Evolutionary conservation across 1,284 basidiomycete genomes (phyloP).

Genomic region (Tilletia caries): DNA sequence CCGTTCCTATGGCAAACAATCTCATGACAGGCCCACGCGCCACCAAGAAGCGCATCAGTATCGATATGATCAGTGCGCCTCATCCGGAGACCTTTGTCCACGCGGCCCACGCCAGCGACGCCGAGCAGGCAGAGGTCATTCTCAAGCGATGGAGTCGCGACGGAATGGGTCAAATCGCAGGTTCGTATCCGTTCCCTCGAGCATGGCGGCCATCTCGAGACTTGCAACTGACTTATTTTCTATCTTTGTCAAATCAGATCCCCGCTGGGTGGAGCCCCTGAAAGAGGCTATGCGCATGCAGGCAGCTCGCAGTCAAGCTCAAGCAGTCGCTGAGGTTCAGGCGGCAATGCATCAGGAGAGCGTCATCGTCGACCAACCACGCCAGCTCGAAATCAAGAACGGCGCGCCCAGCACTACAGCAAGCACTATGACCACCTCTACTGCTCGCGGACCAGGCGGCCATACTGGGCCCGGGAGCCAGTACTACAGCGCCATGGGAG

Average conservation of each 20-base stretch:
- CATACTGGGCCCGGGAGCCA: not conserved
- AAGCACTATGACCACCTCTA: not conserved
- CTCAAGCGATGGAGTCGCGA: conserved; percentile 86
- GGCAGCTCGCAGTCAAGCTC: conserved; percentile 67
- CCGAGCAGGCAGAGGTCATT: conserved; percentile 82
- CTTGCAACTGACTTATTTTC: not conserved
- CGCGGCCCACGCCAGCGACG: conserved; percentile 87
- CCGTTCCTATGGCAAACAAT: not conserved
- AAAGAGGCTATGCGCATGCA: conserved; percentile 70
- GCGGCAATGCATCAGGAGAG: conserved; percentile 56
- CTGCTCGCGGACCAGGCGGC: not conserved
- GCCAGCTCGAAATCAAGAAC: conserved; percentile 44
- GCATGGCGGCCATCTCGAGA: not conserved
- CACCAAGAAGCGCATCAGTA: conserved; percentile 46
- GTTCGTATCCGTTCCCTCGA: not conserved
- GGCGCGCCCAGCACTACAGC: conserved; percentile 26
- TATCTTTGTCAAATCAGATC: conserved; percentile 20
- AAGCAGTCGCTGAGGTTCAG: conserved; percentile 73
- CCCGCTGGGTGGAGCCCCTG: conserved; percentile 77
- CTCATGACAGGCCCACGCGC: conserved; percentile 18
- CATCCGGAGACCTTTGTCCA: conserved; percentile 58
- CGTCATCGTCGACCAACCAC: conserved; percentile 53
- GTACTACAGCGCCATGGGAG: not conserved
- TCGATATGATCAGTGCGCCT: conserved; percentile 45
- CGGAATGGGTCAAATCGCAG: conserved; percentile 71